Percentiles rank a stretch among this genome's conserved stretches.
Conservation (phyloP, 257 asterid genomes). For the Coffea eugenioides region DNA sequence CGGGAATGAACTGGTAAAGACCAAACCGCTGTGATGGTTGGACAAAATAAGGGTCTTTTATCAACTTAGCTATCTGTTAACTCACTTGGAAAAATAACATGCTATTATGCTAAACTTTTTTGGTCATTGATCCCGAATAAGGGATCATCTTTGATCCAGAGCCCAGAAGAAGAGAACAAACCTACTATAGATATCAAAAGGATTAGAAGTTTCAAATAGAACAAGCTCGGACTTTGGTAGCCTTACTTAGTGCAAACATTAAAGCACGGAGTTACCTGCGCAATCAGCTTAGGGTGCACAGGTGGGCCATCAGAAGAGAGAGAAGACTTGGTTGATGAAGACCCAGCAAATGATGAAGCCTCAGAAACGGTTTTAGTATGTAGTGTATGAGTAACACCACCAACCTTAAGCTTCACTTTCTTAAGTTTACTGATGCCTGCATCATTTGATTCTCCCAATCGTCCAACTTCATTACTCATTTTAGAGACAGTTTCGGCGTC, state of each 20-base stretch:
- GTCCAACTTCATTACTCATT: slow-evolving; percentile 30
- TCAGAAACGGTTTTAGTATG: slow-evolving; percentile 44
- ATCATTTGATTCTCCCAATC: slow-evolving; percentile 28
- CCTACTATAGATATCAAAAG: neutral
- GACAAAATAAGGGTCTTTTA: neutral
- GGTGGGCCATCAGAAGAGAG: slow-evolving; percentile 32
- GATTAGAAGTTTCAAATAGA: neutral
- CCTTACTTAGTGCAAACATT: neutral
- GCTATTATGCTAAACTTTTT: neutral
- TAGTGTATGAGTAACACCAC: slow-evolving; percentile 73
- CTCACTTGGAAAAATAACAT: neutral
- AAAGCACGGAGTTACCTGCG: slow-evolving; percentile 34
- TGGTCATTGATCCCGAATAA: neutral
- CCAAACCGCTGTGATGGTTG: neutral
- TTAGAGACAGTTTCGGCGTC: slow-evolving; percentile 37
- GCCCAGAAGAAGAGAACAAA: neutral
- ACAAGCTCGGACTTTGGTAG: neutral
- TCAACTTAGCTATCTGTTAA: neutral
- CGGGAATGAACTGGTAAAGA: neutral
- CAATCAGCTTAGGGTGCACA: slow-evolving; percentile 29
- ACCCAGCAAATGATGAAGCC: slow-evolving; percentile 50
- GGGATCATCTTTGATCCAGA: neutral
- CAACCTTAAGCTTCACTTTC: slow-evolving; percentile 77
- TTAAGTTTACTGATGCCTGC: slow-evolving; percentile 38
- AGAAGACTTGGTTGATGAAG: slow-evolving; percentile 41